Evolutionary conservation across 2,329 filamentous ascomycete species (phyloP), one percentile per base, ranked within the genome.

Genomic region (Diaporthe destruens): DNA sequence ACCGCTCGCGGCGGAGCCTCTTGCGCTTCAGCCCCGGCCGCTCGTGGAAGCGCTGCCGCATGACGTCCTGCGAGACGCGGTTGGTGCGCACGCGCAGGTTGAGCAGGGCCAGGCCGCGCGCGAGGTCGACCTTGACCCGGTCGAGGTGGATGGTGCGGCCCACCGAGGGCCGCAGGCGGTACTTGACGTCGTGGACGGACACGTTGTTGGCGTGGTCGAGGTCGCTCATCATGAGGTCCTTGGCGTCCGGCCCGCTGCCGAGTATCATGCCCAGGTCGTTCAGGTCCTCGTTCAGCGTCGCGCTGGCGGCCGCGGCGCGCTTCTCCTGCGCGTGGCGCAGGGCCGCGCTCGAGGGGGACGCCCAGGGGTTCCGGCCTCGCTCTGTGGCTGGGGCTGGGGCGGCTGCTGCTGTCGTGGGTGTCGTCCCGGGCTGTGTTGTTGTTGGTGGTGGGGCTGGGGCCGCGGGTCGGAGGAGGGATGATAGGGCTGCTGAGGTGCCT

Each of bases 11-110:
- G 80, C 84, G 85, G 76, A 94, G 82, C 78, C 94, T 88, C 89
- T 96, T 97, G 82, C 91, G 87, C 88, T 93, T 94, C 78, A 94
- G 78, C 2, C 94, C 94, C 0, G 88, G 87, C 59, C 94, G 85
- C 85, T 96, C 94, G 81, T 97, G 92, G 78, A 90, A 94, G 75
- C 86, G 85, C 82, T 96, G 94, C 75, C 77, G 80, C 25, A 81
- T 80, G 69, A 85, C 85, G 77, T 94, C 90, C 3, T 63, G 72
- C 76, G 82, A 85, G 66, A 96, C 83, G 55, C 82, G 85, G 79
- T 96, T 95, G 77, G 80, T 77, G 6, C 76, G 75, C 42, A 84
- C 79, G 66, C 85, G 77, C 51, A 77, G 76, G 53, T 83, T 79
- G 5, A 89, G 80, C 7, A 85, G 72, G 44, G 78, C 77, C 51